Conservation (phyloP, 2,329 filamentous ascomycete genomes). For the Tolypocladium inflatum region DNA sequence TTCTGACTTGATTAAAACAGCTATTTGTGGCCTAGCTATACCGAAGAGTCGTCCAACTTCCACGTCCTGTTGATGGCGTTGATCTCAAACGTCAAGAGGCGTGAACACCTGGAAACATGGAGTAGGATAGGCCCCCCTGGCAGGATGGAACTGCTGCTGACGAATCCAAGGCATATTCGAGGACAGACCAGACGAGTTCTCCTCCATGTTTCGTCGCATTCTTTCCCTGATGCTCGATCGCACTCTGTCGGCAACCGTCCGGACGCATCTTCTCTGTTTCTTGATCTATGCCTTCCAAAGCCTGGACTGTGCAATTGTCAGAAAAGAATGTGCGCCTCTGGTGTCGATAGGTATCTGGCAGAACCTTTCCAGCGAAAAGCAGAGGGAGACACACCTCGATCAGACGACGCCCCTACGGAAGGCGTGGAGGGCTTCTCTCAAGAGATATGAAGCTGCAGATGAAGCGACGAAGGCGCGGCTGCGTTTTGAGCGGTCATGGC, state of each 20-base stretch:
- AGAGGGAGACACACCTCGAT: slow-evolving; percentile 64
- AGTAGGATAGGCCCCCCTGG: slow-evolving; percentile 34
- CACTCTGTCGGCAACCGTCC: slow-evolving; percentile 55
- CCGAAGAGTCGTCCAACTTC: slow-evolving; percentile 79
- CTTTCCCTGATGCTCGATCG: slow-evolving; percentile 75
- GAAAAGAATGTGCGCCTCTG: slow-evolving; percentile 91
- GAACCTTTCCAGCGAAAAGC: slow-evolving; percentile 70
- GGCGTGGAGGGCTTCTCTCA: slow-evolving; percentile 79
- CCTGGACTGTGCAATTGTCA: slow-evolving; percentile 76
- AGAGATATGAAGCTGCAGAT: slow-evolving; percentile 81
- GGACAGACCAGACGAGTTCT: slow-evolving; percentile 72
- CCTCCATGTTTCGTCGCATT: slow-evolving; percentile 77
- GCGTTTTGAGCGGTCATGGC: slow-evolving; percentile 87
- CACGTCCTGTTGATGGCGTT: slow-evolving; percentile 82
- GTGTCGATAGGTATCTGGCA: slow-evolving; percentile 96
- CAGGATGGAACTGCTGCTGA: slow-evolving; percentile 7
- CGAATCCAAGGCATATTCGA: slow-evolving; percentile 56
- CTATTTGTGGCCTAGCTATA: slow-evolving; percentile 92
- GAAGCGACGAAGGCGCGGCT: slow-evolving; percentile 68
- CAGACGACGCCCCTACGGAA: slow-evolving; percentile 70
- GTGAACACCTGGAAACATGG: slow-evolving; percentile 84
- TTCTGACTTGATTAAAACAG: slow-evolving; percentile 27
- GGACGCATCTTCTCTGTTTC: slow-evolving; percentile 80
- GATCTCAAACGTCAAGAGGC: slow-evolving; percentile 78
- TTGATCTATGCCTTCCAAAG: slow-evolving; percentile 90